A percentile compares a stretch with the other conserved stretches of the same genome.
These are phyloP conservation scores for Trametes meyenii DNA, from an alignment of 768 basidiomycete species.

Conservation along the genomic window DNA sequence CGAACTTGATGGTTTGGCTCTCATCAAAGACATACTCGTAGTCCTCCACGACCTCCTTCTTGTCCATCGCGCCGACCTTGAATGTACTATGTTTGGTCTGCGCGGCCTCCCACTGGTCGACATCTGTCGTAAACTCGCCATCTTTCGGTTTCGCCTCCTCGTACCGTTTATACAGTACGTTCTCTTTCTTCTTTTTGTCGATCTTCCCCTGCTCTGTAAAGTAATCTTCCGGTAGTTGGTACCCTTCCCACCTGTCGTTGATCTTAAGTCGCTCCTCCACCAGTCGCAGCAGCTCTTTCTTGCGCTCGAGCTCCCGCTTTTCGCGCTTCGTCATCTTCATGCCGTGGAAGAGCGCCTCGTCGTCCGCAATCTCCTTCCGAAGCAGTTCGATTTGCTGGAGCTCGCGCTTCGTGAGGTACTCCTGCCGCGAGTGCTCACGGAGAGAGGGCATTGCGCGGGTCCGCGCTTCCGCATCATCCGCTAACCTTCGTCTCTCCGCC, in stretches of 20 bases:
- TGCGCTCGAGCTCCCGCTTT: constrained; percentile 76
- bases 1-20: constrained; percentile 93
- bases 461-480: constrained; percentile 57
- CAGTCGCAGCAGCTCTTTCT: constrained; percentile 88
- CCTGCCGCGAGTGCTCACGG: constrained; percentile 87
- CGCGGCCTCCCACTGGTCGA: constrained; percentile 96
- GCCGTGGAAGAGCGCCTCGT: constrained; percentile 86
- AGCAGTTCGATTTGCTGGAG: constrained; percentile 93
- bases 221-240: constrained; percentile 96
- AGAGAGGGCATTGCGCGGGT: constrained; percentile 66
- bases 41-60: constrained; percentile 74
- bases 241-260: constrained; percentile 95
- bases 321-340: constrained; percentile 91
- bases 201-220: constrained; percentile 98
- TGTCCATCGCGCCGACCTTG: constrained; percentile 91
- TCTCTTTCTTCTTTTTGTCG: constrained; percentile 94
- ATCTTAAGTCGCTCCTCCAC: constrained; percentile 95
- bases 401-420: constrained; percentile 96
- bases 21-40: constrained; percentile 99
- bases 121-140: constrained; percentile 93
- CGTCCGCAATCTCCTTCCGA: constrained; percentile 91
- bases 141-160: constrained; percentile 91
- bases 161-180: constrained; percentile 91
- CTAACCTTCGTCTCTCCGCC: constrained; percentile 75
- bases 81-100: constrained; percentile 91